Percentiles rank a stretch among this genome's conserved stretches.
phyloP scores from a whole-genome alignment of 352 stramenopile genomes.

The Phytophthora syringae region DNA sequence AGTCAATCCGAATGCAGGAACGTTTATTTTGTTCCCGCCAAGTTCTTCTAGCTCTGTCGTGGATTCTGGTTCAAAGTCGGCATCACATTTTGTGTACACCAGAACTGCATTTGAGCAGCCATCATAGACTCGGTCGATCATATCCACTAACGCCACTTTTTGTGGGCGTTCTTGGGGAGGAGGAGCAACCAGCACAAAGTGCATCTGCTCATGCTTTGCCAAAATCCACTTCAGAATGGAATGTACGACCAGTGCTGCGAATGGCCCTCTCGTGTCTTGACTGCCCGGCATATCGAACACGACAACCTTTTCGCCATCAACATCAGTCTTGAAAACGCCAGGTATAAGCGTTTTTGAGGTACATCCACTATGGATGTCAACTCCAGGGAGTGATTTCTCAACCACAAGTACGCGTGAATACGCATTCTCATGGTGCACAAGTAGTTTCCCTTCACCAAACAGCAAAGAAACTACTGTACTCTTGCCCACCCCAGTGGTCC shows the following conservation, averaged over 20 bases:
- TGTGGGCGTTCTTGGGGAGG: conserved; percentile 16
- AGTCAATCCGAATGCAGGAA: conserved; percentile 6
- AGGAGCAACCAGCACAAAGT: conserved; percentile 13
- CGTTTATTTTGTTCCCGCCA: not conserved
- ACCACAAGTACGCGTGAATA: conserved; percentile 9
- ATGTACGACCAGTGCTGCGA: conserved; percentile 19
- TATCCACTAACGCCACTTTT: not conserved
- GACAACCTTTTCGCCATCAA: not conserved
- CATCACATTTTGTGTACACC: conserved; percentile 18
- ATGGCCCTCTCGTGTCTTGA: conserved; percentile 28
- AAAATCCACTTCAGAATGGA: conserved; percentile 20
- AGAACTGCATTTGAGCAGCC: not conserved
- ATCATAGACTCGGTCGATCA: conserved; percentile 2
- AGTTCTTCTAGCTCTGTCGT: not conserved
- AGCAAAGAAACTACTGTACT: conserved; percentile 10
- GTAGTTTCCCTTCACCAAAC: conserved; percentile 7
- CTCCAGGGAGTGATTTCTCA: conserved; percentile 12
- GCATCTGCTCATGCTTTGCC: conserved; percentile 5
- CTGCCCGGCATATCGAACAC: conserved; percentile 25
- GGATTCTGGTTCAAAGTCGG: conserved; percentile 7
- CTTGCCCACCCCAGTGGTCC: conserved; percentile 13
- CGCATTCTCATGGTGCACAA: conserved; percentile 18
- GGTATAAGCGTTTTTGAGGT: conserved; percentile 14
- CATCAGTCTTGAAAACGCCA: not conserved
- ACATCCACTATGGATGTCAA: conserved; percentile 15